Percentiles rank a stretch among this genome's conserved stretches.
These are phyloP conservation scores for Fusarium odoratissimum DNA, from an alignment of 2,329 filamentous ascomycete species.

Conservation along the genomic window DNA sequence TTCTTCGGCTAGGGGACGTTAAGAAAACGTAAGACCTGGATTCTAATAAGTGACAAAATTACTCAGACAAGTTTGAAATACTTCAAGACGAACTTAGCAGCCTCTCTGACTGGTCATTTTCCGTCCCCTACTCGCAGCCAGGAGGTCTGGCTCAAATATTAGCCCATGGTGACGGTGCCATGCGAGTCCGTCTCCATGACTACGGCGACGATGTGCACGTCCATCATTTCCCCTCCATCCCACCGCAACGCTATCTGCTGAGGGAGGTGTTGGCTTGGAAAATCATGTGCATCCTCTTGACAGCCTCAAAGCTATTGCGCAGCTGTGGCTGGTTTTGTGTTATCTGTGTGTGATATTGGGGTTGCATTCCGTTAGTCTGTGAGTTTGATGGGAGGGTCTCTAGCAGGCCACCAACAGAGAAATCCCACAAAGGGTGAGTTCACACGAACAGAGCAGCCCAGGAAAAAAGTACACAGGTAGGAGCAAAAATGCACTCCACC, in stretches of 20 bases:
- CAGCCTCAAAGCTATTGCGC: conserved; percentile 2
- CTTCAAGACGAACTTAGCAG: background rate
- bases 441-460: background rate
- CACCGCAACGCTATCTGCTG: background rate
- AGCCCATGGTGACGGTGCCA: background rate
- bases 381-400: background rate
- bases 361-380: conserved; percentile 19
- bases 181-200: background rate
- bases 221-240: background rate
- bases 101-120: background rate
- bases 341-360: background rate
- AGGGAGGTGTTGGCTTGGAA: background rate
- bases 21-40: background rate
- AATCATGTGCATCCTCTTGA: background rate
- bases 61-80: background rate
- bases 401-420: background rate
- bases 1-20: background rate
- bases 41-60: background rate
- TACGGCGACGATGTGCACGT: conserved; percentile 6
- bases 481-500: conserved; percentile 36
- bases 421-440: conserved; percentile 9
- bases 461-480: conserved; percentile 7
- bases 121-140: background rate
- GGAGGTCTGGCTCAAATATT: background rate
- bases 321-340: background rate